phyloP scores from a whole-genome alignment of 805 yeast species.

The Millerozyma acaciae region DNA sequence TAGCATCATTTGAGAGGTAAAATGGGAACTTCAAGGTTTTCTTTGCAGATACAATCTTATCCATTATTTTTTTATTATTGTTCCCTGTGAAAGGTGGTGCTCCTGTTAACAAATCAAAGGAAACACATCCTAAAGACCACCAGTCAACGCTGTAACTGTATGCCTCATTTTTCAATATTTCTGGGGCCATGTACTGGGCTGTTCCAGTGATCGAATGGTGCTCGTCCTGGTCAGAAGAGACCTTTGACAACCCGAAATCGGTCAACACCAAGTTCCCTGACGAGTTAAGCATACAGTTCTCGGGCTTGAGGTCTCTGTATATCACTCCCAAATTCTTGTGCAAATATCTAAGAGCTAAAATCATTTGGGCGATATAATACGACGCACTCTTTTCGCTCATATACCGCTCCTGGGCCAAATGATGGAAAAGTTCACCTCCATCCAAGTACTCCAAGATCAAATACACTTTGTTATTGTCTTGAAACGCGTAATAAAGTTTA shows the following conservation, averaged over 20 bases:
- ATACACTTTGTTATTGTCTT: conserved; percentile 41
- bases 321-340: conserved; percentile 37
- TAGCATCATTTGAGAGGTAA: conserved; percentile 39
- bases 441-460: conserved; percentile 41
- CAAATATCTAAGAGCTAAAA: conserved; percentile 36
- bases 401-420: conserved; percentile 26
- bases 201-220: conserved; percentile 40
- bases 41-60: conserved; percentile 33
- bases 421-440: conserved; percentile 45
- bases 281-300: conserved; percentile 42
- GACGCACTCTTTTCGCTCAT: conserved; percentile 34
- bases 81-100: conserved; percentile 45
- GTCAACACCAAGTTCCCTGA: conserved; percentile 40
- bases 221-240: conserved; percentile 19
- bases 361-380: conserved; percentile 41
- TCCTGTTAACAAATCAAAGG: conserved; percentile 41
- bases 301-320: conserved; percentile 43
- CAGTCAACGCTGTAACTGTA: conserved; percentile 43
- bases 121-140: conserved; percentile 47
- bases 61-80: conserved; percentile 35
- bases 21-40: conserved; percentile 35
- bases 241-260: conserved; percentile 42
- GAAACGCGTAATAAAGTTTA: conserved; percentile 42
- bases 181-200: conserved; percentile 47
- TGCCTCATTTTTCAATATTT: conserved; percentile 37